These are phyloP conservation scores for Dictyostelium brefeldianum DNA, from an alignment of 78 protist species.

Conservation along the genomic window DNA sequence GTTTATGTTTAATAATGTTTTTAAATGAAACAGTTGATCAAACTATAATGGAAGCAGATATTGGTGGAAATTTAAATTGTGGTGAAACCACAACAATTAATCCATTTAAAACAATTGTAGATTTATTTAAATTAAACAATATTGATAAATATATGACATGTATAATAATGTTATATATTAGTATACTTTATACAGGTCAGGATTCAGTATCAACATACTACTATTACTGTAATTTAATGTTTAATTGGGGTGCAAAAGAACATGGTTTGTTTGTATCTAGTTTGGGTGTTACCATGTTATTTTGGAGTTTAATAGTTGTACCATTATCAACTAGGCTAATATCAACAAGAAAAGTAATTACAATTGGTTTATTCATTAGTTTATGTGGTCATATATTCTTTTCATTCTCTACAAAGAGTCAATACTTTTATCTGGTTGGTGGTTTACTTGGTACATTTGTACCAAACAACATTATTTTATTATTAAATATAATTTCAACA, in stretches of 20 bases:
- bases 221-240: not conserved
- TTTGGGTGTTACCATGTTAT: not conserved
- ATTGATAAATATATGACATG: too few relatives aligned
- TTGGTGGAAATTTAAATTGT: not conserved
- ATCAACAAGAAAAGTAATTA: constrained; percentile 10
- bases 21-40: not conserved
- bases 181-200: not conserved
- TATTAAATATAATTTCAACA: constrained; percentile 18
- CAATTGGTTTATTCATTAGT: not conserved
- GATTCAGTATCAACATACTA: not conserved
- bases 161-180: too few relatives aligned
- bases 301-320: not conserved
- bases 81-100: not conserved
- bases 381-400: not conserved
- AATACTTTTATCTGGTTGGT: constrained; percentile 20
- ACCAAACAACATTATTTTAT: not conserved
- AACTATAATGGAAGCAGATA: not conserved
- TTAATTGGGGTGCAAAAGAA: not conserved
- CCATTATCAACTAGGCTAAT: not conserved
- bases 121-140: not conserved
- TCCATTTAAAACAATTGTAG: not conserved
- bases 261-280: not conserved
- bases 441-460: constrained; percentile 22
- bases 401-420: constrained; percentile 15
- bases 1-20: not conserved